Base-by-base conservation (phyloP, 192 early-diverging fungal species). In the Jimgerdemannia flammicorona region DNA sequence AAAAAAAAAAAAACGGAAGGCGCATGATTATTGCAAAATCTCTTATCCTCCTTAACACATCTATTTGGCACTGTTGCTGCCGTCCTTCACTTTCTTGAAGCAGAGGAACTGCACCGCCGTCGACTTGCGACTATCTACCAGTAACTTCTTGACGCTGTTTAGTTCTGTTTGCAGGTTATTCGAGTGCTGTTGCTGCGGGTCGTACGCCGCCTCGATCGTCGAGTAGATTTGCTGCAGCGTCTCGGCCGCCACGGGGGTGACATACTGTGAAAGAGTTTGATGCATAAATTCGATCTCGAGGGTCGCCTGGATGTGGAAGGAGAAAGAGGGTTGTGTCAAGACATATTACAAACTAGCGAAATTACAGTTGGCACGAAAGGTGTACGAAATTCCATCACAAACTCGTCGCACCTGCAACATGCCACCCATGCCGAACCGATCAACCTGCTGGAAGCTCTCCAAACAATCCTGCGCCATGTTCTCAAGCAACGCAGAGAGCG, bases 231-330 rank as follows among this genome's bases (percentile, higher is more conserved):
- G 86, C 44, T 88, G 87, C 73, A 97, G 83, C 43, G 92, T 86
- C 73, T 91, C 85, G 59, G 84, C 84, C 6, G 94, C 89, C 17
- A 83, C 74, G 14, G 88, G 80, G 4, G 89, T 91, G 74, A 94
- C 85, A 81, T 94, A 99, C 75, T 89, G 85, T 20, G 90, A 80
- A 44, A 99, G 77, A 3, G 92, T 95, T 78, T 92, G 92, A 75
- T 95, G 90, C 77, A 98, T 90, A 72, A 97, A 93, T 80, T 96
- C 91, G 70, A 91, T 93, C 82, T 99, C 97, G 4, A 97, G 81
- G 6, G 93, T 94, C n/a, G 94, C 95, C 86, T 91, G 67, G 4
- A 9, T 54, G 6, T 4, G 11, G 49, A 11, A 70, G 39, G 75
- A 43, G 64, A 43, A 54, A n/a, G 49, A 7, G 11, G 49, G 11